These are phyloP conservation scores for Colletotrichum sp. DNA, from an alignment of 2,329 filamentous ascomycete species.

Conservation along the genomic window DNA sequence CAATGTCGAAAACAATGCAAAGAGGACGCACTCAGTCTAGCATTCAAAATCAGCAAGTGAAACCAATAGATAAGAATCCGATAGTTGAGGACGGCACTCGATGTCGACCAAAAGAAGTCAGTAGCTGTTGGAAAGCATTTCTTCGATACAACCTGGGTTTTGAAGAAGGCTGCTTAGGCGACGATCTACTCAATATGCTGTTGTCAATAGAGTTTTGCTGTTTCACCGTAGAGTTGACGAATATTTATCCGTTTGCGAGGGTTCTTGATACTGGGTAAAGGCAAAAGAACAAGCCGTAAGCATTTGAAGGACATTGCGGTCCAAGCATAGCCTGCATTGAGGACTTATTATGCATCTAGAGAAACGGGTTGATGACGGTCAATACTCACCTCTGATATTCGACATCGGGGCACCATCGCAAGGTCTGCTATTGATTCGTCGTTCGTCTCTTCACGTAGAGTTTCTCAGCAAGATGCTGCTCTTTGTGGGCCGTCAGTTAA, in stretches of 20 bases:
- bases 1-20: background rate
- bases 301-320: background rate
- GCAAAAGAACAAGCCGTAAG: rapidly evolving
- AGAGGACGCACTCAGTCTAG: background rate
- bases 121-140: background rate
- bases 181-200: background rate
- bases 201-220: too few relatives aligned
- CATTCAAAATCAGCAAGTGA: rapidly evolving
- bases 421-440: background rate
- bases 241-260: too few relatives aligned
- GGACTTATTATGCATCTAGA: rapidly evolving
- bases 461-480: background rate
- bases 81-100: background rate
- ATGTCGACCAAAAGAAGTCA: background rate
- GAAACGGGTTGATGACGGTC: background rate
- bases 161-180: rapidly evolving
- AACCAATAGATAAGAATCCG: rapidly evolving
- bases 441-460: background rate
- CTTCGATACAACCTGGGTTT: rapidly evolving
- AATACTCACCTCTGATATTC: rapidly evolving
- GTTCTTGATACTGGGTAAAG: too few relatives aligned
- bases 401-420: background rate
- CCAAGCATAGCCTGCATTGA: rapidly evolving
- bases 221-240: too few relatives aligned
- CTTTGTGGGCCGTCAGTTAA: background rate